Evolutionary conservation across 192 early-diverging fungal species (phyloP).

Genomic region (Gamsiella multidivaricata): DNA sequence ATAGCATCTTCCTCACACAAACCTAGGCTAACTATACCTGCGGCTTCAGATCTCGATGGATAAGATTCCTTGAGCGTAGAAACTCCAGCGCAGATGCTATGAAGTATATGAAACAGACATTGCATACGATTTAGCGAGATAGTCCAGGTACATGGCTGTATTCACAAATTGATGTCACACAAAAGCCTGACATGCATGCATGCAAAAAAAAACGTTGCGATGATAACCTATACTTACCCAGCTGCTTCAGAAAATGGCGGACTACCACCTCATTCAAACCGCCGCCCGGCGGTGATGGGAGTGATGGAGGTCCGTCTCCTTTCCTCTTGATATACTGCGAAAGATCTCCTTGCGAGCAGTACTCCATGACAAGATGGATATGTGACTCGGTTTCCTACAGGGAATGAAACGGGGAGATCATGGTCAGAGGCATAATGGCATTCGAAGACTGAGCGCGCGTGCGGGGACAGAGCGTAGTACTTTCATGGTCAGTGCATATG

Average conservation of each 20-base stretch:
- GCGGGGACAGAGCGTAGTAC: neutral
- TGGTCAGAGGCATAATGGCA: neutral
- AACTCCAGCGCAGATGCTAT: constrained; percentile 88
- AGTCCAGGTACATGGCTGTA: neutral
- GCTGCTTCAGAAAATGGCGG: constrained; percentile 86
- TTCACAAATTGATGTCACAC: neutral
- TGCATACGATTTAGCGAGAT: neutral
- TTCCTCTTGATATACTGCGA: constrained; percentile 86
- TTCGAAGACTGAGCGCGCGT: too few species aligned
- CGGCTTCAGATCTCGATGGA: constrained; percentile 98
- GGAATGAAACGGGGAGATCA: neutral
- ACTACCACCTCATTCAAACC: constrained; percentile 86
- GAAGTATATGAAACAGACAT: neutral
- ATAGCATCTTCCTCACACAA: too few species aligned
- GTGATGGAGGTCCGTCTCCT: constrained; percentile 57
- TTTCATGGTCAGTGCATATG: too few species aligned
- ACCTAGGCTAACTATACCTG: constrained; percentile 67
- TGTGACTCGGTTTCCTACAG: constrained; percentile 88
- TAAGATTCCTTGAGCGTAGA: constrained; percentile 84
- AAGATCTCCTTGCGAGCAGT: constrained; percentile 94
- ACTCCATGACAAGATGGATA: constrained; percentile 98
- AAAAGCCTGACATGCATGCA: neutral
- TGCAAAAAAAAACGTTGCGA: too few species aligned
- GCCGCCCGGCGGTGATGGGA: constrained; percentile 72
- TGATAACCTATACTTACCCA: constrained; percentile 64